Base-by-base conservation (phyloP, 257 asterid species). In the Penstemon barbatus region DNA sequence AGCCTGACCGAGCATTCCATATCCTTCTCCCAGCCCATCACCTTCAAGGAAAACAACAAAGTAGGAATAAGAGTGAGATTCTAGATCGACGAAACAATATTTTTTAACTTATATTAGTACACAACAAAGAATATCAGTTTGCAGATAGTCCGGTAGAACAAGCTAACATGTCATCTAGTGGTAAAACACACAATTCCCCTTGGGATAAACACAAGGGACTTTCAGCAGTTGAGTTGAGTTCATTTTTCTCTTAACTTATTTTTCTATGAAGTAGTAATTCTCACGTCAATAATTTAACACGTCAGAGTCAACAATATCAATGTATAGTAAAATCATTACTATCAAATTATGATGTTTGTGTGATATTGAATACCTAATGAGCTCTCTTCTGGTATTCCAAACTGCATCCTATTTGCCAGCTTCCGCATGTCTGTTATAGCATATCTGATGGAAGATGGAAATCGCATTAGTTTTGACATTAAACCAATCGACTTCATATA, bases 21-120 rank as follows among this genome's bases (percentile, higher is more conserved):
- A 93, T n/a, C 99, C 99, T 86, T 93, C 99, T 6, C 99, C 99
- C 38, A 93, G 89, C 61, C 97, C 99, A 85, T 93, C 99, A 69
- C 99, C 99, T 93, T 60, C 78, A 76, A 73, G 60, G 54, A 70
- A 76, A 54, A 68, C 10, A 13, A 61, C 13, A 13, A 44, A 54
- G 52, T n/a, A 61, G 56, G 50, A 62, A 39, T 48, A 57, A 55
- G 46, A 61, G 74, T 36, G 38, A 39, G 8, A 52, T 5, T 61
- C 40, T 4, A 13, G 38, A 69, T 61, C n/a, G 58, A 37, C 41
- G 8, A 13, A 53, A 45, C 54, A 57, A 50, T 3, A 69, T 12
- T 57, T 57, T 44, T 6, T 61, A 5, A 36, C 63, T 65, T 45
- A 15, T 11, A 18, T 25, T 25, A 18, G 41, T 7, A 13, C 2